Conservation (phyloP, 2,329 filamentous ascomycete genomes). For the Aspergillus sp. region DNA sequence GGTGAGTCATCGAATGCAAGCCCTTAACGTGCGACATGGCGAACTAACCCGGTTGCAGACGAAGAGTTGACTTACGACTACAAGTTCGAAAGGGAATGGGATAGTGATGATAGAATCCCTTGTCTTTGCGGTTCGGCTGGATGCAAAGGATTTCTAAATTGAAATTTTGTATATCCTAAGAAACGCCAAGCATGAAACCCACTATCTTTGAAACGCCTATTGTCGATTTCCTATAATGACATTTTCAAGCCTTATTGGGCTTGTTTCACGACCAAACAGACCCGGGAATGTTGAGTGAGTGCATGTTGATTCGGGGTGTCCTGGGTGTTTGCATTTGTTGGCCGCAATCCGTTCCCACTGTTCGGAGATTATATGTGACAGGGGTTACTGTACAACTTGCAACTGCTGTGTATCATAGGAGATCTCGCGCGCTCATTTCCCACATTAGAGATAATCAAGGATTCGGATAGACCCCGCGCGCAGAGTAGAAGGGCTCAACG, state of each 20-base stretch:
- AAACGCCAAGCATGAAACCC: not conserved
- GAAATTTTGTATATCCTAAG: conserved; percentile 33
- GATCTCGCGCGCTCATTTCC: not conserved
- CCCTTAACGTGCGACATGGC: not conserved
- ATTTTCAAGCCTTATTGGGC: not conserved
- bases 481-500: not conserved
- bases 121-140: conserved; percentile 94
- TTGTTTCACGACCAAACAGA: not conserved
- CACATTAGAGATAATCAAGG: conserved; percentile 3
- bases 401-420: conserved; percentile 12
- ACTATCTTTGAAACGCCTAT: not conserved
- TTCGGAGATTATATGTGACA: not conserved
- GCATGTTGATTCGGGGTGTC: conserved; percentile 9
- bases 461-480: conserved; percentile 1
- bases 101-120: conserved; percentile 90
- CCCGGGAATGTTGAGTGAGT: not conserved
- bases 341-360: not conserved
- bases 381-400: conserved; percentile 9
- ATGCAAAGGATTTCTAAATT: conserved; percentile 99
- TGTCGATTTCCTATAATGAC: not conserved
- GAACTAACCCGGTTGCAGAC: conserved; percentile 55
- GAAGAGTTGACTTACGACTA: conserved; percentile 99
- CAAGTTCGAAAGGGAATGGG: conserved; percentile 98
- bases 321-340: not conserved
- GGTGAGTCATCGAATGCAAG: conserved; percentile 62